These are phyloP conservation scores for Tardiomyces blankii DNA, from an alignment of 1,139 yeast genomes.

Conservation along the genomic window DNA sequence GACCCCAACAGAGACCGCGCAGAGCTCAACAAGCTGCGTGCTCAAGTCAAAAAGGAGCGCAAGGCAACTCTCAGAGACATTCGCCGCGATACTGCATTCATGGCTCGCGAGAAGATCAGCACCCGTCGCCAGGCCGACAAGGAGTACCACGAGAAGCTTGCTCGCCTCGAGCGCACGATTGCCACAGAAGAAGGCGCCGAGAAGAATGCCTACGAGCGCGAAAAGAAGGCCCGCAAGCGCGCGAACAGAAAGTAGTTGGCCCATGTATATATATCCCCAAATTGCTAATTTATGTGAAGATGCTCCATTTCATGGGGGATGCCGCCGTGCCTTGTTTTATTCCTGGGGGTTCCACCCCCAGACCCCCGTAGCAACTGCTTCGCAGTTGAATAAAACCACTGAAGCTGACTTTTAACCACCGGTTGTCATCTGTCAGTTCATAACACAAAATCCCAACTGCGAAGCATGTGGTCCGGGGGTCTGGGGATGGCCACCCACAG, in stretches of 20 bases:
- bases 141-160: conserved; percentile 84
- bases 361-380: too few species aligned
- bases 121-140: conserved; percentile 67
- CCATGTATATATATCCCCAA: too few species aligned
- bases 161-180: conserved; percentile 72
- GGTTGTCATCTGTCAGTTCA: too few species aligned
- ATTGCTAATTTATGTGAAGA: too few species aligned
- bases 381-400: too few species aligned
- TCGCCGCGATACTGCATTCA: conserved; percentile 79
- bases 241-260: conserved; percentile 20
- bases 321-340: too few species aligned
- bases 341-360: too few species aligned
- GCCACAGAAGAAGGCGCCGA: conserved; percentile 92
- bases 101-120: conserved; percentile 72
- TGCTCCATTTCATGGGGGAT: too few species aligned
- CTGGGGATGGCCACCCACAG: too few species aligned
- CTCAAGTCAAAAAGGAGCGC: conserved; percentile 82
- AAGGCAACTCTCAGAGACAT: conserved; percentile 82
- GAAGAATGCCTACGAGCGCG: conserved; percentile 82
- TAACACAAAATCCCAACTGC: too few species aligned
- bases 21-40: conserved; percentile 72
- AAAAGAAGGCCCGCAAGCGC: conserved; percentile 54
- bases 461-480: too few species aligned
- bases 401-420: too few species aligned
- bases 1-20: conserved; percentile 74